Evolutionary conservation across 129 eudicot species (phyloP).

Genomic region (Flaveria brownii): DNA sequence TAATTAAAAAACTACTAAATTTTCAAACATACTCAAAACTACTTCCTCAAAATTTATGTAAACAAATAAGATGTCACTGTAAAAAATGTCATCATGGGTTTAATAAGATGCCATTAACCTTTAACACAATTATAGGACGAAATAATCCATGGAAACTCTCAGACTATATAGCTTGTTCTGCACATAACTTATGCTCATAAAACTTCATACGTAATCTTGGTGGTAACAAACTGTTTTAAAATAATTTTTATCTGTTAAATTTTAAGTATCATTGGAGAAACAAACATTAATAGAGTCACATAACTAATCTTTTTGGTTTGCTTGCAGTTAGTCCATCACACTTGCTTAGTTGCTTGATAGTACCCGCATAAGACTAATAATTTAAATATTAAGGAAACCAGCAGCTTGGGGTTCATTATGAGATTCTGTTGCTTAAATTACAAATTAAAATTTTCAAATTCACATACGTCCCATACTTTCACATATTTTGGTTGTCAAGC

Average conservation of each 20-base stretch:
- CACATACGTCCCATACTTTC: conserved; percentile 82
- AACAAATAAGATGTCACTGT: neutral
- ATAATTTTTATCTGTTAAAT: neutral
- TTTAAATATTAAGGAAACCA: too few relatives aligned
- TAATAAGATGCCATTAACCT: neutral
- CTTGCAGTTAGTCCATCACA: too few relatives aligned
- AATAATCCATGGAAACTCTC: neutral
- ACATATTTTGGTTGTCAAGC: conserved; percentile 67
- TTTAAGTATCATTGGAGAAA: neutral
- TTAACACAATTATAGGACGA: neutral
- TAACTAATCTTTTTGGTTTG: neutral
- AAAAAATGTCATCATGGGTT: neutral
- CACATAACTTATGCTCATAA: neutral
- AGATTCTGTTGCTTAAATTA: too few relatives aligned
- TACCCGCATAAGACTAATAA: too few relatives aligned
- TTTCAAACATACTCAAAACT: neutral
- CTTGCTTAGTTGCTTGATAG: too few relatives aligned
- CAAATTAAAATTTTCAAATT: neutral
- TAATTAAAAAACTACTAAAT: neutral
- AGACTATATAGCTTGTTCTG: neutral
- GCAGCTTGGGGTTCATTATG: too few relatives aligned
- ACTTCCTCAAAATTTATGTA: neutral
- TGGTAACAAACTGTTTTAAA: neutral
- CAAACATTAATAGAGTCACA: conserved; percentile 4
- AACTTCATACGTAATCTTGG: neutral